Conservation (phyloP, 129 eudicot species). For the Chrysanthemum makinoi region DNA sequence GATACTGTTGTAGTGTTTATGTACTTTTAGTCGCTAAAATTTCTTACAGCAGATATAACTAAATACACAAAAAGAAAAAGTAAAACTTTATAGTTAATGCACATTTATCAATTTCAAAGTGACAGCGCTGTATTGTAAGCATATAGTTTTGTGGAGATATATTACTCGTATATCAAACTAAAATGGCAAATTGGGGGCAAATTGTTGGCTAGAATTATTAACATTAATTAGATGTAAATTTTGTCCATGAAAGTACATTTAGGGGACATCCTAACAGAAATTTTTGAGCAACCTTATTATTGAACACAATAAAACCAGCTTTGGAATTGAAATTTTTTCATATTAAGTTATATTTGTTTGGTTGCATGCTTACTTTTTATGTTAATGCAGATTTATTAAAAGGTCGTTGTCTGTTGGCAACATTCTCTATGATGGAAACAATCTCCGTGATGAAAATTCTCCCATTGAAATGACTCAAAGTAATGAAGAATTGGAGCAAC, state of each 20-base stretch:
- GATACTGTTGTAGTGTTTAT: not conserved
- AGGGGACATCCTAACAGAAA: too few relatives aligned
- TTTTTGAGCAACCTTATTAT: too few relatives aligned
- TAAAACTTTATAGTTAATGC: not conserved
- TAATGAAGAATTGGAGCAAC: conserved; percentile 25
- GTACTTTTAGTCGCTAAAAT: not conserved
- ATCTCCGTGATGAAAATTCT: conserved; percentile 49
- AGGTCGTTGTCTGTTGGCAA: conserved; percentile 88
- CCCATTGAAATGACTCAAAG: conserved; percentile 37
- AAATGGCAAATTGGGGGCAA: too few relatives aligned
- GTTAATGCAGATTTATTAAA: conserved; percentile 51
- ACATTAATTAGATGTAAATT: too few relatives aligned
- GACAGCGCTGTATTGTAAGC: not conserved
- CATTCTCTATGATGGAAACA: conserved; percentile 66
- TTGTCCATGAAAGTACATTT: too few relatives aligned
- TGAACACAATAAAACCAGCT: too few relatives aligned
- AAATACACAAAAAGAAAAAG: not conserved
- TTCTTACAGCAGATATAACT: not conserved
- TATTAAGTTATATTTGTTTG: not conserved
- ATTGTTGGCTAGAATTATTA: too few relatives aligned
- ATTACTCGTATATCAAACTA: too few relatives aligned
- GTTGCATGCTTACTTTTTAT: not conserved
- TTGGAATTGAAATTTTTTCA: not conserved
- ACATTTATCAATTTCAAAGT: not conserved
- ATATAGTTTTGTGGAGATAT: too few relatives aligned